A percentile compares a stretch with the other conserved stretches of the same genome.
Conservation (phyloP, 805 yeast species). For the Zygoascus tannicola region DNA sequence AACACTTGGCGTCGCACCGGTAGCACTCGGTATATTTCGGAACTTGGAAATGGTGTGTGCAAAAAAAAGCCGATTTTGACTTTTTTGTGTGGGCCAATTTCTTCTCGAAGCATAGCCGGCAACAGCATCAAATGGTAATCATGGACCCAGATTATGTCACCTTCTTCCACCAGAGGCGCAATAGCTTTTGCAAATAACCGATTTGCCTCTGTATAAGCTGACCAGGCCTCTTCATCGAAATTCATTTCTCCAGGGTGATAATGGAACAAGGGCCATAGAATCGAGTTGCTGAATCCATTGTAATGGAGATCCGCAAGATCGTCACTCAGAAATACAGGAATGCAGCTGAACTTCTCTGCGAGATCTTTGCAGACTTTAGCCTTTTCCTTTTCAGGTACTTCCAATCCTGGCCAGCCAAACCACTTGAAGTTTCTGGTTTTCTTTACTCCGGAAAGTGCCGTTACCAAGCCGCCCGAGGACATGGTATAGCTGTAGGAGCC, state of each 20-base stretch:
- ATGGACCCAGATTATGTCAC: conserved; percentile 94
- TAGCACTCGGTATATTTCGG: conserved; percentile 88
- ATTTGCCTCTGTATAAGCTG: conserved; percentile 92
- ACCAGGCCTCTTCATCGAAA: conserved; percentile 96
- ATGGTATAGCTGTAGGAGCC: conserved; percentile 73
- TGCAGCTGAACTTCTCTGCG: conserved; percentile 70
- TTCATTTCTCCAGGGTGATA: conserved; percentile 99
- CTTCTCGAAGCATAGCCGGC: conserved; percentile 75
- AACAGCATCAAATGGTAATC: conserved; percentile 94
- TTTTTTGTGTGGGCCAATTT: conserved; percentile 37
- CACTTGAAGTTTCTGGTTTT: conserved; percentile 80
- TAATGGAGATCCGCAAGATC: conserved; percentile 92
- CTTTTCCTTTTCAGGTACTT: conserved; percentile 70
- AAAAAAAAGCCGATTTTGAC: conserved; percentile 84
- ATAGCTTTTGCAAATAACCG: conserved; percentile 68
- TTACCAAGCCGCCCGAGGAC: conserved; percentile 97
- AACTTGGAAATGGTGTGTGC: conserved; percentile 97
- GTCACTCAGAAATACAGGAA: conserved; percentile 81
- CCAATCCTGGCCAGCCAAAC: conserved; percentile 97
- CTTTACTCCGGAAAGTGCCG: conserved; percentile 87
- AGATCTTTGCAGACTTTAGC: conserved; percentile 60
- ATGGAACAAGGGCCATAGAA: conserved; percentile 96
- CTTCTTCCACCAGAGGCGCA: conserved; percentile 59
- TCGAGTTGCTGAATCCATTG: conserved; percentile 91
- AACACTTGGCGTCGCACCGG: conserved; percentile 92